Evolutionary conservation across 2,329 filamentous ascomycete genomes (phyloP), one percentile per base, ranked within the genome.

Genomic region (Penicillium sp.): DNA sequence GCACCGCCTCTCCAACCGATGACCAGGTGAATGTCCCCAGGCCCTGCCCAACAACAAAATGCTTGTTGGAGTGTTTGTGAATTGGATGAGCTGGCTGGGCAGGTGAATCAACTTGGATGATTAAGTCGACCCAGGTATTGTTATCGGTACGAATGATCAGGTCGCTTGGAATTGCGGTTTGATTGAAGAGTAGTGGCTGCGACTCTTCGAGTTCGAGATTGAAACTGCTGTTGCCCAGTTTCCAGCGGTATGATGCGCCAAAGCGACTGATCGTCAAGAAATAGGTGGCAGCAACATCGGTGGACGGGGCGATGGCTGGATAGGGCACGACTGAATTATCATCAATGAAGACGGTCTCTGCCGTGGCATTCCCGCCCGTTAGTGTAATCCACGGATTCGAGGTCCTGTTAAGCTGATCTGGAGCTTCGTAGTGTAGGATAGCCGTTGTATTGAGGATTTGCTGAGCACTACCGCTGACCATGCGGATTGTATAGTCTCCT

Each of bases 41-140:
- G 1, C 86, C 87, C 0, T 73, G 62, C 0, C 86, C 87, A 25
- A 89, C 80, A 25, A 82, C 74, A 64, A 81, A 88, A 74, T 83
- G 85, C 70, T 86, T 87, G 69, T 83, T 85, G 45, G 84, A 83
- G 73, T 89, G 87, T 76, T 88, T 88, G 78, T 89, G 87, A 57
- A 89, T 84, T 0, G 85, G 84, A 62, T 89, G 87, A 0, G 81
- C 75, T 0, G 82, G 84, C 67, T 86, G 83, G 1, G 81, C 75
- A 3, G 74, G 72, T 0, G 63, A 59, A 22, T 74, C 68, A 0
- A 81, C 73, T 45, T 80, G 71, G 52, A 86, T 76, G 61, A 87
- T 78, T 13, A 87, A 69, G 66, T 88, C 85, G 6, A 87, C 76
- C 85, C 84, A 87, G 2, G 81, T 79, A 63, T 76, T 70, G 60